Evolutionary conservation across 208 protist species (phyloP), one percentile per base, ranked within the genome.

Genomic region (Trypanosoma scelopori): DNA sequence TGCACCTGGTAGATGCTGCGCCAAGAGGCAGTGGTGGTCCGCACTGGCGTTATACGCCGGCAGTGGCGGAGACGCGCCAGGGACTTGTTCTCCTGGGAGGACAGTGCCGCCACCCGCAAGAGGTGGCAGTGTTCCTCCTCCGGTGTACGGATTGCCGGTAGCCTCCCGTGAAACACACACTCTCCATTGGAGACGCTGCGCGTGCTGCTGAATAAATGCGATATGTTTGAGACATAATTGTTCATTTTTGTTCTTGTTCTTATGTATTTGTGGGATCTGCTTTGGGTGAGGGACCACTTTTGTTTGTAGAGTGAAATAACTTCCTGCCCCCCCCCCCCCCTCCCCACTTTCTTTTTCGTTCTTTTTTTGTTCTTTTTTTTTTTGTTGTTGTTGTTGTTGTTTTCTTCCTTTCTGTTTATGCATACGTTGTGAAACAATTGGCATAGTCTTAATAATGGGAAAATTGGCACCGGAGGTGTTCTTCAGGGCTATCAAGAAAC

Each of bases 21-120:
- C 22, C 49, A 16, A 42, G 20, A 13, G 27, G 56, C 11, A 41
- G 28, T 30, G 53, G 60, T 12, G 76, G 56, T 49, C 73, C 85
- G 37, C 82, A 88, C 71, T 91, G 85, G 82, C 85, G 85, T 25
- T 91, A 91, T 69, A 86, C 78, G 12, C 60, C 75, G 11, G 81
- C 80, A 3, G 64, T 64, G 13, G 74, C 82, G 30, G 73, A 71
- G 43, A 64, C 55, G n/a, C 32, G 27, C 7, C 48, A 64, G 4
- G 82, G 82, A 15, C 48, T 91, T 49, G 55, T 91, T 37, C 53
- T 92, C 2, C 55, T 92, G 5, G 85, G 74, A 9, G 85, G 82
- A 13, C 80, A 92, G 57, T 92, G 85, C 35, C 79, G 85, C 20
- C 85, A 92, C 43, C 78, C 85, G 30, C 81, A 87, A 37, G 65